These are phyloP conservation scores for Chytridiales sp. DNA, from an alignment of 371 early-diverging fungal genomes.

Conservation along the genomic window DNA sequence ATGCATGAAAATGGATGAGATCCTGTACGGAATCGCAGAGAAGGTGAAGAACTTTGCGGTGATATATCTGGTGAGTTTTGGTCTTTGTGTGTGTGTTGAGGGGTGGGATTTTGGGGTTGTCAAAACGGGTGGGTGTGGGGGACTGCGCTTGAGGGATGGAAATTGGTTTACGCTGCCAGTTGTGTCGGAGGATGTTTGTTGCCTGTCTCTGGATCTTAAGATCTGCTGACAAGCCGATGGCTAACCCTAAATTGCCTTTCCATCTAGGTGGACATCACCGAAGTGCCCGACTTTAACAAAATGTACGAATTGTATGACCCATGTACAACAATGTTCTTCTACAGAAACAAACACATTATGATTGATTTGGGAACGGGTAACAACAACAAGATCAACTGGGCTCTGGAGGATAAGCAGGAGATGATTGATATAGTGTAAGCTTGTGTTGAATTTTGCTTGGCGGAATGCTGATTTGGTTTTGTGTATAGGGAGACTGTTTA, in stretches of 20 bases:
- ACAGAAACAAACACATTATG: constrained; percentile 97
- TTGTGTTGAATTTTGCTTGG: constrained; percentile 11
- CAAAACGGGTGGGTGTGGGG: too few species aligned
- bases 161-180: too few species aligned
- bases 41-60: constrained; percentile 97
- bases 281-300: constrained; percentile 40
- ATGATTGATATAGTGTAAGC: constrained; percentile 42
- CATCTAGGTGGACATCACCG: constrained; percentile 22
- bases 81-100: background rate
- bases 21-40: constrained; percentile 87
- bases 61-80: constrained; percentile 75
- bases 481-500: constrained; percentile 88
- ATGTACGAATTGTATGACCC: constrained; percentile 98
- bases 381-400: constrained; percentile 98
- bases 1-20: constrained; percentile 98
- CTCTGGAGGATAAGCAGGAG: constrained; percentile 67
- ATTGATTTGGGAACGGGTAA: constrained; percentile 98
- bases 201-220: too few species aligned
- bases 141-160: background rate
- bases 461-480: constrained; percentile 15
- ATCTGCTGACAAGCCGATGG: too few species aligned
- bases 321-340: constrained; percentile 75
- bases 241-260: too few species aligned
- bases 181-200: too few species aligned
- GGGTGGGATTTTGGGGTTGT: too few species aligned